Evolutionary conservation across 257 asterid species (phyloP), one percentile per base, ranked within the genome.

Genomic region (Nicotiana benthamiana): DNA sequence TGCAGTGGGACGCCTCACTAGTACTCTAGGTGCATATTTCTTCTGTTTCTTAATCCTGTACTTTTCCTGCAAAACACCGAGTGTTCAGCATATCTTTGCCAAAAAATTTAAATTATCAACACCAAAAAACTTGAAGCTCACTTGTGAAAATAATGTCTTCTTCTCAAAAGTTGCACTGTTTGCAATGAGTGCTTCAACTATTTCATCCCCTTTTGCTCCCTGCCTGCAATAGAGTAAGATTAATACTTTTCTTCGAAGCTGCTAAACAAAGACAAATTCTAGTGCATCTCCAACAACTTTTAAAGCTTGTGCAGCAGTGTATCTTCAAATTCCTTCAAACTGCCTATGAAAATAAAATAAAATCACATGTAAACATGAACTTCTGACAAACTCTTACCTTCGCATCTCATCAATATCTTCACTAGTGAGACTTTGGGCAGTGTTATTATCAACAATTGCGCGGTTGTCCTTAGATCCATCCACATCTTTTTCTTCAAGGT

Each of bases 121-220:
- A 24, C 40, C 60, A 36, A 79, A 79, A 40, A 34, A 24, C 9
- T 7, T 34, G 46, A 64, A 79, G 68, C 77, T 61, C 82, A 95
- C 98, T 89, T 95, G 99, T 10, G 98, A 95, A 90, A 92, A 95
- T 56, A 89, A 90, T n/a, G 99, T 95, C 84, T 95, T 95, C 86
- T 91, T 95, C 43, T 92, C 98, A 88, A 91, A 95, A 63, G 99
- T 92, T 65, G 98, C 92, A 85, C 98, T 93, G 82, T 93, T 92
- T 80, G 93, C 91, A 87, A 95, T 90, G 62, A 95, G 93, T 61
- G 99, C 99, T 87, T 92, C 92, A 81, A 95, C 93, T 82, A 95
- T 95, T 80, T 92, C 95, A 81, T 80, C 87, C 79, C 98, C 99
- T 65, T 90, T 87, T 20, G 86, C 96, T 63, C 98, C 97, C 80